Conservation (phyloP, 164 flowering plant species). For the Umbellularia californica region DNA sequence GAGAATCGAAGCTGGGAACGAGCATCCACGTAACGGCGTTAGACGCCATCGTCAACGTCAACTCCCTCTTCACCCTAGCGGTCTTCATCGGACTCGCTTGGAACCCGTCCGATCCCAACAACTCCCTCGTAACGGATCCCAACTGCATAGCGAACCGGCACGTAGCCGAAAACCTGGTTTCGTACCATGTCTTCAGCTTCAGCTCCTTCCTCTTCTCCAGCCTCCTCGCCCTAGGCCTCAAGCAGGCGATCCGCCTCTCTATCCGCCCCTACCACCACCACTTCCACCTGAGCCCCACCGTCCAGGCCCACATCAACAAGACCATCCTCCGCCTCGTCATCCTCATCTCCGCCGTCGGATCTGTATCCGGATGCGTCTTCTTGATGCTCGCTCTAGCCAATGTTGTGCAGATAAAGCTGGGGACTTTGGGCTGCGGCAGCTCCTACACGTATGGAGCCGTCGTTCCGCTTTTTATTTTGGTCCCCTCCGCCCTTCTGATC, state of each 20-base stretch:
- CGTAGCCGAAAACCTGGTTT: slow-evolving; percentile 41
- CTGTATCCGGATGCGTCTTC: slow-evolving; percentile 69
- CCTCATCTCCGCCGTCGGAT: slow-evolving; percentile 54
- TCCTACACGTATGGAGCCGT: slow-evolving; percentile 44
- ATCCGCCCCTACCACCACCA: background rate
- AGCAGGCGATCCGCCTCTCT: slow-evolving; percentile 48
- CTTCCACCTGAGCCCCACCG: slow-evolving; percentile 1
- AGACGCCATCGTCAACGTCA: slow-evolving; percentile 76
- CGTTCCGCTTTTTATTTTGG: slow-evolving; percentile 55
- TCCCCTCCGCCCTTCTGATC: slow-evolving; percentile 56
- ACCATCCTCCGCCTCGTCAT: slow-evolving; percentile 46
- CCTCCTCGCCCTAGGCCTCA: slow-evolving; percentile 66
- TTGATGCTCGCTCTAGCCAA: slow-evolving; percentile 68
- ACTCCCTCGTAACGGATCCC: slow-evolving; percentile 30
- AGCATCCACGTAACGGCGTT: slow-evolving; percentile 69
- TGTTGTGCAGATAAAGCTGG: slow-evolving; percentile 80
- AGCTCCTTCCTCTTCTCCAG: slow-evolving; percentile 87
- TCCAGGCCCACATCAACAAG: slow-evolving; percentile 36
- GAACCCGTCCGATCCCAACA: slow-evolving; percentile 46
- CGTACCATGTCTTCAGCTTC: slow-evolving; percentile 85
- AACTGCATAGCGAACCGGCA: slow-evolving; percentile 33
- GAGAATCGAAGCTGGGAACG: slow-evolving; percentile 15
- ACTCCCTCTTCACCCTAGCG: slow-evolving; percentile 80
- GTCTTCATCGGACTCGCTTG: slow-evolving; percentile 79
- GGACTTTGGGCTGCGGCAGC: slow-evolving; percentile 55